phyloP scores from a whole-genome alignment of 352 stramenopile species.

The Phytophthora sp. region DNA sequence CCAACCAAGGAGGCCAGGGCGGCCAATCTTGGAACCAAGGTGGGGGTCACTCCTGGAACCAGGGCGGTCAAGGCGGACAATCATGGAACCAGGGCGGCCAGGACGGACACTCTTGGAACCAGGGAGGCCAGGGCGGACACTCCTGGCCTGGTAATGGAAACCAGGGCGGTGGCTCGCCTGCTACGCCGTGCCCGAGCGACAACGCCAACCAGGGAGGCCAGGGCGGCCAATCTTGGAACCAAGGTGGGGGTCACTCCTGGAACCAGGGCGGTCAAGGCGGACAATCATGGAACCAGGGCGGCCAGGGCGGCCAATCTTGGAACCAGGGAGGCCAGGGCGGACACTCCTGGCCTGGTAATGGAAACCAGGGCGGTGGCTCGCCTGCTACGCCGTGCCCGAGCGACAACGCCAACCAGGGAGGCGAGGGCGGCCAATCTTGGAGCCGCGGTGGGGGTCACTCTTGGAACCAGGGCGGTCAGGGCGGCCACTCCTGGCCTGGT shows the following conservation, averaged over 20 bases:
- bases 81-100: conserved; percentile 4
- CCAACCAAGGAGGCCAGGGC: conserved; percentile 3
- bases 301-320: neutral
- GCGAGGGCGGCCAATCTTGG: conserved; percentile 1
- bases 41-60: too few species aligned
- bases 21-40: neutral
- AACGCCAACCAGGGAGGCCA: conserved; percentile 3
- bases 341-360: neutral
- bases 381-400: conserved; percentile 10
- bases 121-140: neutral
- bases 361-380: conserved; percentile 11
- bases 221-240: conserved; percentile 4
- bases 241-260: neutral
- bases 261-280: neutral
- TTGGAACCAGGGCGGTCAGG: neutral
- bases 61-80: neutral
- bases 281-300: neutral
- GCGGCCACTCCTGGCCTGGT: neutral
- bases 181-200: neutral
- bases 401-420: conserved; percentile 7
- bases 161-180: too few species aligned
- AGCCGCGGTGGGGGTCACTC: neutral
- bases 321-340: conserved; percentile 10
- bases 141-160: neutral
- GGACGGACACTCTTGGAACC: neutral